phyloP scores from a whole-genome alignment of 495 filamentous ascomycete species.

The Chlorociboria aeruginascens region DNA sequence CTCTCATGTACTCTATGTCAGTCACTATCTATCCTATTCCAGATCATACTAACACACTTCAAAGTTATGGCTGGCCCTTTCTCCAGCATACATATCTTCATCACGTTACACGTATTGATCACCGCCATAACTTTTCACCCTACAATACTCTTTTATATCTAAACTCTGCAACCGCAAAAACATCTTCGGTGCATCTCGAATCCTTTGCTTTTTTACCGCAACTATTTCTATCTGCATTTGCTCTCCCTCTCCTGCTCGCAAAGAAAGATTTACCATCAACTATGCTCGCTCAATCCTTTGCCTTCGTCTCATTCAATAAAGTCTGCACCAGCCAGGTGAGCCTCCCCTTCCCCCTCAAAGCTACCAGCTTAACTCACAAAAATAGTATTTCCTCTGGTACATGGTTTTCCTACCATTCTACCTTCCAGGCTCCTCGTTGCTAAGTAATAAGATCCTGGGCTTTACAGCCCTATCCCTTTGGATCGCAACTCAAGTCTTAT shows the following conservation, averaged over 20 bases:
- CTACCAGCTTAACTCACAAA: neutral
- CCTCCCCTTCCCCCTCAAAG: neutral
- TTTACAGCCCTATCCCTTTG: constrained; percentile 53
- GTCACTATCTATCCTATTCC: constrained; percentile 11
- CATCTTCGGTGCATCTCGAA: constrained; percentile 41
- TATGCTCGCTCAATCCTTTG: constrained; percentile 98
- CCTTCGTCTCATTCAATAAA: constrained; percentile 96
- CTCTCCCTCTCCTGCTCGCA: constrained; percentile 68
- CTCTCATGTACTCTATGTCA: constrained; percentile 64
- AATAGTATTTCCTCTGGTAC: constrained; percentile 96
- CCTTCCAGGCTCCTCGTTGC: constrained; percentile 64
- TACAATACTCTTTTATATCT: constrained; percentile 91
- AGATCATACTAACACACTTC: constrained; percentile 3
- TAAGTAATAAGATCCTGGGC: constrained; percentile 45
- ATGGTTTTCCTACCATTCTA: constrained; percentile 86
- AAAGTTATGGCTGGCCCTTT: constrained; percentile 61
- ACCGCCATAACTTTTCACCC: constrained; percentile 95
- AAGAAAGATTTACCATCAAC: constrained; percentile 71
- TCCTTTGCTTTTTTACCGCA: constrained; percentile 83
- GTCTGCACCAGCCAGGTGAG: constrained; percentile 91
- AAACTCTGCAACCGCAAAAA: constrained; percentile 43
- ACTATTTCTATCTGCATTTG: constrained; percentile 58
- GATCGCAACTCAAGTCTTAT: constrained; percentile 60
- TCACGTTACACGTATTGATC: constrained; percentile 86
- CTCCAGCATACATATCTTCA: constrained; percentile 82